Conservation (phyloP, 2,329 filamentous ascomycete genomes). For the Arachnopeziza araneosa region DNA sequence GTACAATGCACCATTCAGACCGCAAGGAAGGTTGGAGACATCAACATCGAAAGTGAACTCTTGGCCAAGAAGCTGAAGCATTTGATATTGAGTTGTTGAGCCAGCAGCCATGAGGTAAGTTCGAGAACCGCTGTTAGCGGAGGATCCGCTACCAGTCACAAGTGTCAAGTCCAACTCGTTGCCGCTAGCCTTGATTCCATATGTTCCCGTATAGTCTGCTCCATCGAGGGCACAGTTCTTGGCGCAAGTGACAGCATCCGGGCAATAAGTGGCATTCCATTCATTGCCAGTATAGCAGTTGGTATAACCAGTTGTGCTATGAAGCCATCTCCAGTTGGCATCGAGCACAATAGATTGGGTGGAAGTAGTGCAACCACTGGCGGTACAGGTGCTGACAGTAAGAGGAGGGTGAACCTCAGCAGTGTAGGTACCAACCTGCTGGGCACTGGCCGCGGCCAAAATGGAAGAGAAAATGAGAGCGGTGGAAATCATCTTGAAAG, state of each 20-base stretch:
- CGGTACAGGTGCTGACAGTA: slow-evolving; percentile 46
- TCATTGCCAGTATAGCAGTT: slow-evolving; percentile 40
- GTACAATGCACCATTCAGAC: slow-evolving; percentile 68
- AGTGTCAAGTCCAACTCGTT: slow-evolving; percentile 51
- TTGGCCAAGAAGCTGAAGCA: slow-evolving; percentile 46
- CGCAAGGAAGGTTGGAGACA: slow-evolving; percentile 61
- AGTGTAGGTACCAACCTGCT: slow-evolving; percentile 42
- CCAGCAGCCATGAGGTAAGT: slow-evolving; percentile 40
- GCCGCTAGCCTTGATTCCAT: slow-evolving; percentile 49
- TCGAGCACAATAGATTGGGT: slow-evolving; percentile 47
- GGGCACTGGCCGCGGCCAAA: slow-evolving; percentile 40
- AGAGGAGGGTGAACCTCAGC: slow-evolving; percentile 48
- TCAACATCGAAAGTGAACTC: slow-evolving; percentile 70
- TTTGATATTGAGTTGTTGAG: slow-evolving; percentile 48
- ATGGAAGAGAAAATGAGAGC: slow-evolving; percentile 37
- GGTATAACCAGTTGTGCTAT: slow-evolving; percentile 38
- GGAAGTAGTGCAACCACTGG: slow-evolving; percentile 43
- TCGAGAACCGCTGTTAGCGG: slow-evolving; percentile 28
- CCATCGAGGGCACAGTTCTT: slow-evolving; percentile 49
- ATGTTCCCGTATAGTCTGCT: slow-evolving; percentile 46
- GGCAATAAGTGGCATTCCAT: slow-evolving; percentile 38
- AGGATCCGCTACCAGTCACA: slow-evolving; percentile 40
- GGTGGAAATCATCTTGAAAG: slow-evolving; percentile 27
- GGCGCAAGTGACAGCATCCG: slow-evolving; percentile 40
- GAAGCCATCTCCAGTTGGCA: slow-evolving; percentile 55